phyloP scores from a whole-genome alignment of 352 stramenopile genomes.

The Phytophthora capsici region DNA sequence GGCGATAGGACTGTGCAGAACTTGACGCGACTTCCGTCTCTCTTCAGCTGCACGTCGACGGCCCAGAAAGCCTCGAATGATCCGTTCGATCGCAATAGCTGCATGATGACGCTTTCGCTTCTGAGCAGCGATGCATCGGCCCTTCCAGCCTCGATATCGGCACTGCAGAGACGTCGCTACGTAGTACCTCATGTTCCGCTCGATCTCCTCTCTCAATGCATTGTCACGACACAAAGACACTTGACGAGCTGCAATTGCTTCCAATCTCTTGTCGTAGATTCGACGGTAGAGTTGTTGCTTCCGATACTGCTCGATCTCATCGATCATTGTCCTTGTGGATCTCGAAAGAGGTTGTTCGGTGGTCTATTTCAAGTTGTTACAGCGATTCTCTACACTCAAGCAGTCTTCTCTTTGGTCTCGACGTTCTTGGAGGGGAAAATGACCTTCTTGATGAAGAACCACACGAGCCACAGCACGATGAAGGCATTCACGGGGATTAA shows the following conservation, averaged over 20 bases:
- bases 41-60: conserved; percentile 51
- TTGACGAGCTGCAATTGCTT: conserved; percentile 50
- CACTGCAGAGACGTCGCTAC: conserved; percentile 76
- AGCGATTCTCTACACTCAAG: conserved; percentile 31
- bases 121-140: conserved; percentile 41
- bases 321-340: conserved; percentile 42
- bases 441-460: conserved; percentile 59
- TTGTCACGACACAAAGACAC: conserved; percentile 60
- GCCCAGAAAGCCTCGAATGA: conserved; percentile 65
- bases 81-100: conserved; percentile 60
- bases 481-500: conserved; percentile 61
- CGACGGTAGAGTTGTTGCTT: conserved; percentile 55
- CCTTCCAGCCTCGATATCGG: conserved; percentile 67
- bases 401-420: conserved; percentile 36
- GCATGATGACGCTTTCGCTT: conserved; percentile 49
- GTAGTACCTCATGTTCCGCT: conserved; percentile 76
- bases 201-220: conserved; percentile 73
- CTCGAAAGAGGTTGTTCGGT: conserved; percentile 1
- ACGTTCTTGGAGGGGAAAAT: conserved; percentile 15
- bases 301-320: conserved; percentile 55
- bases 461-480: conserved; percentile 67
- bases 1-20: conserved; percentile 70
- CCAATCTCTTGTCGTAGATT: conserved; percentile 64
- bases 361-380: conserved; percentile 40
- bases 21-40: conserved; percentile 55